Evolutionary conservation across 2,329 filamentous ascomycete genomes (phyloP).

Genomic region (Conoideocrella luteorostrata): DNA sequence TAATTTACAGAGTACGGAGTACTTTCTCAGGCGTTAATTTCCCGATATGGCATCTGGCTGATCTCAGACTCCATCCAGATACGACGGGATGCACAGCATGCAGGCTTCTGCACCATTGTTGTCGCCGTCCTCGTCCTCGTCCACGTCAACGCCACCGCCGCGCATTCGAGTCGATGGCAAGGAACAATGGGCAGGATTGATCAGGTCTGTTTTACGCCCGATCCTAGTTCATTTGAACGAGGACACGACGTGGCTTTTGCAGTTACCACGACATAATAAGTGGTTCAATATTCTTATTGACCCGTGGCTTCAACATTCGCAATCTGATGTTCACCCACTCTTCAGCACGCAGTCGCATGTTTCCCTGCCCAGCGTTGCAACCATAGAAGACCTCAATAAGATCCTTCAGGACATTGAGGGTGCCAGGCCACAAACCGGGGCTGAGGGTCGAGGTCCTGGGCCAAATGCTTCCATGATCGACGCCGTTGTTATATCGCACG

Average conservation of each 20-base stretch:
- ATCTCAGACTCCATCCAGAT: background rate
- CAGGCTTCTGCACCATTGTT: background rate
- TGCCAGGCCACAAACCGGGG: slow-evolving; percentile 11
- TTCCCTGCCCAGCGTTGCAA: slow-evolving; percentile 45
- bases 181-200: slow-evolving; percentile 14
- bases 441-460: background rate
- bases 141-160: too few relatives aligned
- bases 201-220: slow-evolving; percentile 19
- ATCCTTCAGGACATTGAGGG: too few relatives aligned
- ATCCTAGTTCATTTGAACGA: slow-evolving; percentile 60
- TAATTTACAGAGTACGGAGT: too few relatives aligned
- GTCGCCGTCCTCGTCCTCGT: too few relatives aligned
- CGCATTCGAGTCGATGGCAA: slow-evolving; percentile 12
- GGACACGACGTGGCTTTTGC: slow-evolving; percentile 62
- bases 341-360: slow-evolving; percentile 61
- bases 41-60: background rate
- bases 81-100: background rate
- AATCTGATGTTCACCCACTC: slow-evolving; percentile 57
- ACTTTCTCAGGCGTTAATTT: too few relatives aligned
- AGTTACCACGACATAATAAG: slow-evolving; percentile 48
- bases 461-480: slow-evolving; percentile 42
- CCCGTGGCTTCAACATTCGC: slow-evolving; percentile 57
- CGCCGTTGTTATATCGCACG: slow-evolving; percentile 53
- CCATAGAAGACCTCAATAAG: slow-evolving; percentile 50
- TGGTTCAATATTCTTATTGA: slow-evolving; percentile 62